phyloP scores from a whole-genome alignment of 2,329 filamentous ascomycete species.

The Penicillium sp. region DNA sequence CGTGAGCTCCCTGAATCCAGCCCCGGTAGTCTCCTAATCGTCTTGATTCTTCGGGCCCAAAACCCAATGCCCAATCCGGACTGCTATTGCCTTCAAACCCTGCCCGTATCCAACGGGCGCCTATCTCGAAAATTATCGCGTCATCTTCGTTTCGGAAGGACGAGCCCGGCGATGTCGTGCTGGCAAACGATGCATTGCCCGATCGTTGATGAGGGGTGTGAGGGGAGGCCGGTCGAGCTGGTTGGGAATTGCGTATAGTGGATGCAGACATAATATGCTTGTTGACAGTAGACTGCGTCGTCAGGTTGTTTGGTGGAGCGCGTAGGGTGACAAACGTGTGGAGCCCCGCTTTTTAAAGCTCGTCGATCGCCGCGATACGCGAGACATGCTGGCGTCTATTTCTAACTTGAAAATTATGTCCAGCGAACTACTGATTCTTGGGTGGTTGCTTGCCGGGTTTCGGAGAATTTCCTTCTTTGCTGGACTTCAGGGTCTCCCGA shows the following conservation, averaged over 20 bases:
- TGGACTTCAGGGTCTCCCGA: no score
- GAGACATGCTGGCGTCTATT: no score
- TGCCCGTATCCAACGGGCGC: slow-evolving; percentile 68
- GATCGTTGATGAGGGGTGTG: slow-evolving; percentile 55
- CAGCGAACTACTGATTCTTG: no score
- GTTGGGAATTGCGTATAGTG: slow-evolving; percentile 31
- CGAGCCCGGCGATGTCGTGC: slow-evolving; percentile 54
- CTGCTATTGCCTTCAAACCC: slow-evolving; percentile 80
- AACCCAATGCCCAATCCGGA: slow-evolving; percentile 66
- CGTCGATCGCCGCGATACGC: no score
- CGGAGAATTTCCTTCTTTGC: no score
- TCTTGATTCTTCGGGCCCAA: slow-evolving; percentile 69
- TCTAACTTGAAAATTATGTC: no score
- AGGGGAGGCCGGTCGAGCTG: slow-evolving; percentile 45
- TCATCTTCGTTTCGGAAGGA: slow-evolving; percentile 72
- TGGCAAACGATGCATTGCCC: slow-evolving; percentile 49
- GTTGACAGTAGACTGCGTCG: slow-evolving; percentile 23
- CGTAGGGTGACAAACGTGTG: not conserved
- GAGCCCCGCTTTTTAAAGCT: no score
- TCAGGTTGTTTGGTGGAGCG: slow-evolving; percentile 15
- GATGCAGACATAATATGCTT: slow-evolving; percentile 22
- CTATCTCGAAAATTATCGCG: slow-evolving; percentile 74
- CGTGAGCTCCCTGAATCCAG: slow-evolving; percentile 56
- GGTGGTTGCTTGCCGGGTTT: no score
- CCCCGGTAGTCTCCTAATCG: slow-evolving; percentile 75